These are phyloP conservation scores for Epichloe gansuensis DNA, from an alignment of 2,329 filamentous ascomycete genomes.

Conservation along the genomic window DNA sequence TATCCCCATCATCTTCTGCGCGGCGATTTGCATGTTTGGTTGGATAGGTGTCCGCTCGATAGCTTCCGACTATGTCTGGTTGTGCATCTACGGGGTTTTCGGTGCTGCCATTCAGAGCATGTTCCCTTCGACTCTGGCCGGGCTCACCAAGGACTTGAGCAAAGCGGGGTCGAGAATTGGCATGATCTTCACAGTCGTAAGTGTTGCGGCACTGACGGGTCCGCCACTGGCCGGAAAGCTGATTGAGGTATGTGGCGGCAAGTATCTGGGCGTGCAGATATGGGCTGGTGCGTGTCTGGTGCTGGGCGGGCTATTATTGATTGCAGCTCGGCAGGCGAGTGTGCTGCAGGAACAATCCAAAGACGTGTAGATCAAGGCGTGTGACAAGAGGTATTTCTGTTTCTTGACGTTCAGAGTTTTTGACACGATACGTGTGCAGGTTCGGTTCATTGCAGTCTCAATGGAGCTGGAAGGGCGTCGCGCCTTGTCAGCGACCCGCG, in stretches of 20 bases:
- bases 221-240: slow-evolving; percentile 42
- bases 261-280: slow-evolving; percentile 37
- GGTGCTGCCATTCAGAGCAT: slow-evolving; percentile 53
- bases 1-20: slow-evolving; percentile 35
- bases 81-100: slow-evolving; percentile 50
- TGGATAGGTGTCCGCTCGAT: slow-evolving; percentile 40
- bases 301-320: slow-evolving; percentile 29
- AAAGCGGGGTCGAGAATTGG: slow-evolving; percentile 46
- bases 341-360: neutral
- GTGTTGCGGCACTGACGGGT: slow-evolving; percentile 40
- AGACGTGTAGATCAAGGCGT: neutral
- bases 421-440: too few species aligned
- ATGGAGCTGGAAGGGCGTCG: too few species aligned
- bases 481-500: too few species aligned
- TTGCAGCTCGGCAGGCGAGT: slow-evolving; percentile 18
- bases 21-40: slow-evolving; percentile 31
- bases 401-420: too few species aligned
- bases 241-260: slow-evolving; percentile 29
- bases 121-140: slow-evolving; percentile 41
- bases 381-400: too few species aligned
- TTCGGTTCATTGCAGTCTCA: too few species aligned
- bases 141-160: slow-evolving; percentile 38
- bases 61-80: slow-evolving; percentile 40
- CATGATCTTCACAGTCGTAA: slow-evolving; percentile 47
- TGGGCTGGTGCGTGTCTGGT: slow-evolving; percentile 36